phyloP scores from a whole-genome alignment of 371 early-diverging fungal genomes.

The Mucor racemosus region DNA sequence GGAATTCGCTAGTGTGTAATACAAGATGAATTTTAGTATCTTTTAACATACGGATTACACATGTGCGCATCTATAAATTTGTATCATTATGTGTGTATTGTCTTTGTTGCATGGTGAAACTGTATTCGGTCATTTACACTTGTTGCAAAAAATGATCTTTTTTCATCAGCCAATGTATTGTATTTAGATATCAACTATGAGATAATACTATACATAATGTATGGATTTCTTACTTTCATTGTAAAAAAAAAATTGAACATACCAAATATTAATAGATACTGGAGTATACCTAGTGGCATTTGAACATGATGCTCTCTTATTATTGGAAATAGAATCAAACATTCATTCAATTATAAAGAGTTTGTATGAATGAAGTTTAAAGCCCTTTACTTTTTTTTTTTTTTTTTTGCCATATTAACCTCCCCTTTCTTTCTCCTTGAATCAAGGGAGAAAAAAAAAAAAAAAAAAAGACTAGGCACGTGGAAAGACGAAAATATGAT shows the following conservation, averaged over 20 bases:
- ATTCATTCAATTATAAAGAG: too few species aligned
- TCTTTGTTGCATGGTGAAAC: neutral
- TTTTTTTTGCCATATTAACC: too few species aligned
- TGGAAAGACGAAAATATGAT: neutral
- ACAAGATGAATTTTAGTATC: neutral
- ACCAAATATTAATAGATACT: neutral
- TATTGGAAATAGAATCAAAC: neutral
- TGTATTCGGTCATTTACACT: neutral
- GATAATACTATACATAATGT: conserved; percentile 2
- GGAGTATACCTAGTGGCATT: neutral
- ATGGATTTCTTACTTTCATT: neutral
- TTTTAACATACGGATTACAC: neutral
- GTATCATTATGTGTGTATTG: neutral
- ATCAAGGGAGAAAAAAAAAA: conserved; percentile 1
- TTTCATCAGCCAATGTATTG: neutral
- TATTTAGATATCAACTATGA: neutral
- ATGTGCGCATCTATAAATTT: neutral
- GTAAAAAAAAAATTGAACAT: neutral
- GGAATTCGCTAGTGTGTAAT: neutral
- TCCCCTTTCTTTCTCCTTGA: neutral
- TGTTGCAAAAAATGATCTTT: neutral
- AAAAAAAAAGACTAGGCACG: too few species aligned
- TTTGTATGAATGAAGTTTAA: too few species aligned
- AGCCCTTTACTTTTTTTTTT: too few species aligned
- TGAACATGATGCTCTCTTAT: neutral